phyloP scores from a whole-genome alignment of 1,284 basidiomycete species.

The Dichomitus squalens region DNA sequence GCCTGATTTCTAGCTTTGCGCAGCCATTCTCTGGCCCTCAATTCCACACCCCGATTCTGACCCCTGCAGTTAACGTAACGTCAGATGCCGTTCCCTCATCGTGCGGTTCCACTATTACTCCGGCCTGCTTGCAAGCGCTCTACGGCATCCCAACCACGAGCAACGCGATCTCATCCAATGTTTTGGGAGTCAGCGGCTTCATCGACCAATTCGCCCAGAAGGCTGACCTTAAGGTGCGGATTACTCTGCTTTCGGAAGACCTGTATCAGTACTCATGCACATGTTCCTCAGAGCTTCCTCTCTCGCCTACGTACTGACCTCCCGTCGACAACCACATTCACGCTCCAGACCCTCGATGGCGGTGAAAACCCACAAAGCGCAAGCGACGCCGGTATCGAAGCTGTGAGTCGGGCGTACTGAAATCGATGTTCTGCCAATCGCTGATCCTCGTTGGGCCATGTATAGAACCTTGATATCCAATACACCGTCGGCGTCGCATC shows the following conservation, averaged over 20 bases:
- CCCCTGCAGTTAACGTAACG: conserved; percentile 17
- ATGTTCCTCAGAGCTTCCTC: conserved; percentile 27
- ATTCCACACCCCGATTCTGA: conserved; percentile 9
- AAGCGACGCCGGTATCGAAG: conserved; percentile 43
- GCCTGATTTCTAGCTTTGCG: conserved; percentile 18
- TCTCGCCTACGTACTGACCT: conserved; percentile 35
- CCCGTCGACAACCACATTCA: conserved; percentile 31
- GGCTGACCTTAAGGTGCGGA: conserved; percentile 45
- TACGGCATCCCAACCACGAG: conserved; percentile 54
- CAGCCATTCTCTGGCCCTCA: conserved; percentile 17
- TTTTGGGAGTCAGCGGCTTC: conserved; percentile 58
- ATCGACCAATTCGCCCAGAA: conserved; percentile 54
- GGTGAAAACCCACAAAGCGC: conserved; percentile 42
- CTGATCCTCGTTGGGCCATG: not conserved
- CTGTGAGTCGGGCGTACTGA: conserved; percentile 37
- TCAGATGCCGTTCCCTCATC: conserved; percentile 24
- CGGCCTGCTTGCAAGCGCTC: conserved; percentile 52
- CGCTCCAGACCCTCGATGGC: conserved; percentile 49
- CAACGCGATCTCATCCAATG: conserved; percentile 42
- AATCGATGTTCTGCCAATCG: not conserved
- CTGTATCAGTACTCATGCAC: not conserved
- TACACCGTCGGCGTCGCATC: conserved; percentile 63
- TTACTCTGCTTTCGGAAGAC: not conserved
- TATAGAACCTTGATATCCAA: conserved; percentile 58
- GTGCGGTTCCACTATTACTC: conserved; percentile 51